These are phyloP conservation scores for Picea mariana DNA, from an alignment of 83 land plant species.

Conservation along the genomic window DNA sequence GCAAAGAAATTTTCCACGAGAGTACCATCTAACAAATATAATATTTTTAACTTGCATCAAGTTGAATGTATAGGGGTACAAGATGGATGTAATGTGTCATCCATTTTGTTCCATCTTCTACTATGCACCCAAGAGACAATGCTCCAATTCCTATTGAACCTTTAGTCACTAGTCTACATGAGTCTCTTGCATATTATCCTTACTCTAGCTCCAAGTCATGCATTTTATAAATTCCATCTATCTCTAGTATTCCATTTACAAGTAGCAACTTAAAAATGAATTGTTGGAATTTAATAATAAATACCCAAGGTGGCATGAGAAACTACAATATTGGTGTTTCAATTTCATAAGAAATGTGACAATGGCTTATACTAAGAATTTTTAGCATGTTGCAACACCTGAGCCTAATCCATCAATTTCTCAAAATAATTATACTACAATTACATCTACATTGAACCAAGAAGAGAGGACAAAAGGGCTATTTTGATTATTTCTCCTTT, in stretches of 20 bases:
- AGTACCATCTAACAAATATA: not conserved
- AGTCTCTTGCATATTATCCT: conserved; percentile 4
- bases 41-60: conserved; percentile 38
- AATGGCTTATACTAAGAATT: conserved; percentile 75
- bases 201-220: conserved; percentile 2
- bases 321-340: conserved; percentile 80
- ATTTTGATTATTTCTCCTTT: no score
- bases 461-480: no score
- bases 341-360: conserved; percentile 69
- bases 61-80: conserved; percentile 40
- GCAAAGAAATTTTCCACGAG: conserved; percentile 34
- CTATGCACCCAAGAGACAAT: conserved; percentile 19
- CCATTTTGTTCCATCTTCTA: conserved; percentile 28
- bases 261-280: conserved; percentile 34
- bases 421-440: conserved; percentile 18
- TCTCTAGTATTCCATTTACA: not conserved
- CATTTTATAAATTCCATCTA: not conserved
- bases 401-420: conserved; percentile 32
- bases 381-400: conserved; percentile 64
- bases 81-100: conserved; percentile 44
- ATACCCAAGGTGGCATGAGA: conserved; percentile 84
- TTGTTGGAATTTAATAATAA: conserved; percentile 68
- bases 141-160: not conserved
- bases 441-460: no score
- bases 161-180: not conserved